Conservation (phyloP, 345 rosid species). For the Erodium maritimum region DNA sequence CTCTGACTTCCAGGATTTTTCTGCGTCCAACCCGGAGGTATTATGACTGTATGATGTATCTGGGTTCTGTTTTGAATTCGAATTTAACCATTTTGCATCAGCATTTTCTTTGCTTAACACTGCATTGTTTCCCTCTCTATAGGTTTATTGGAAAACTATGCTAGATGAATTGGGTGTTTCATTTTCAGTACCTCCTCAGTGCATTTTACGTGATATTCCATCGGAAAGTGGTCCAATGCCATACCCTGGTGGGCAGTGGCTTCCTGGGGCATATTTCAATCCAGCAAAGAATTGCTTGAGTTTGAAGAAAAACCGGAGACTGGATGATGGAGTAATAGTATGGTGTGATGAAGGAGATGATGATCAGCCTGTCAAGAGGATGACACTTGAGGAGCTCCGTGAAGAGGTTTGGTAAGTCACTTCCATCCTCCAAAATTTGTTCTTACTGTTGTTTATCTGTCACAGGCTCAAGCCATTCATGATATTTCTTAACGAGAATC, state of each 20-base stretch:
- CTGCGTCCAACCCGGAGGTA: constrained; percentile 83
- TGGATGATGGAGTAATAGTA: constrained; percentile 47
- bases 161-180: constrained; percentile 50
- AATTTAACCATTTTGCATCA: background rate
- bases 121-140: background rate
- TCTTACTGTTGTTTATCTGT: background rate
- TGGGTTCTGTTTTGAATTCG: background rate
- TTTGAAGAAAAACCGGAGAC: constrained; percentile 33
- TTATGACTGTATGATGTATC: constrained; percentile 2
- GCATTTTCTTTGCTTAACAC: background rate
- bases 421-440: constrained; percentile 7
- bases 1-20: constrained; percentile 74
- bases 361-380: constrained; percentile 44
- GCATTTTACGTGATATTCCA: constrained; percentile 34
- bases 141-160: constrained; percentile 81
- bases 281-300: constrained; percentile 67
- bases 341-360: constrained; percentile 88
- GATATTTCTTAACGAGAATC: background rate
- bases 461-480: background rate
- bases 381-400: constrained; percentile 68
- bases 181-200: constrained; percentile 56
- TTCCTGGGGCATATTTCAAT: constrained; percentile 76
- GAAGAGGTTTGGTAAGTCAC: constrained; percentile 72
- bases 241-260: constrained; percentile 82
- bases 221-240: constrained; percentile 14